Evolutionary conservation across 495 filamentous ascomycete genomes (phyloP).

Genomic region (Aspergillus funiculosus): DNA sequence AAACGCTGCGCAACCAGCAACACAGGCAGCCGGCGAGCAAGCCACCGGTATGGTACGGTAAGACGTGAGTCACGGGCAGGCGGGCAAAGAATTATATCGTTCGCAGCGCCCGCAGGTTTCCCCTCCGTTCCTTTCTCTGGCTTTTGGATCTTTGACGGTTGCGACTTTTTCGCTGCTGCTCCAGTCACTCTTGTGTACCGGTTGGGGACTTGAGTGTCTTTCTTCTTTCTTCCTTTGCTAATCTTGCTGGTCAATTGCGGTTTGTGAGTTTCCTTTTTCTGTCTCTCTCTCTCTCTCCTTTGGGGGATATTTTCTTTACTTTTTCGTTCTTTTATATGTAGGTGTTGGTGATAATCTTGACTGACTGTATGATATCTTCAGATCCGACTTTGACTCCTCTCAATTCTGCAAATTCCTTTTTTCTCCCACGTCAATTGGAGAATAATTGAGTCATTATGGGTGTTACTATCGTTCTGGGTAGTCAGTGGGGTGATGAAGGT

Average conservation of each 20-base stretch:
- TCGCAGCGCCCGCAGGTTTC: slow-evolving; percentile 14
- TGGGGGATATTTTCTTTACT: no score
- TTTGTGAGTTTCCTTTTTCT: neutral
- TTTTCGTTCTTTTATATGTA: neutral
- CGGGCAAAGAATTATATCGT: slow-evolving; percentile 13
- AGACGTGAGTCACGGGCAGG: slow-evolving; percentile 16
- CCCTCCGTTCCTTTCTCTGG: slow-evolving; percentile 25
- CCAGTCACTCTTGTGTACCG: slow-evolving; percentile 16
- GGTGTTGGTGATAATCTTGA: neutral
- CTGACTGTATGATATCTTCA: neutral
- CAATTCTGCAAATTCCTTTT: slow-evolving; percentile 3
- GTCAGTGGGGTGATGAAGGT: slow-evolving; percentile 68
- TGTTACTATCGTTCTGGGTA: slow-evolving; percentile 55
- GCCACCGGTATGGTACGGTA: slow-evolving; percentile 4
- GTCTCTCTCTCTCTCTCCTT: neutral
- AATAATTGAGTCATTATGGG: slow-evolving; percentile 35
- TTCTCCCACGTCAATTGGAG: slow-evolving; percentile 7
- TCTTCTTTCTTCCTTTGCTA: neutral
- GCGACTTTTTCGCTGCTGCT: slow-evolving; percentile 28
- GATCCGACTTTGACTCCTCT: neutral
- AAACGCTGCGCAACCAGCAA: neutral
- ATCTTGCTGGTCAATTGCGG: slow-evolving; percentile 9
- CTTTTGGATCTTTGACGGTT: slow-evolving; percentile 29
- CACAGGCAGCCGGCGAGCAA: neutral
- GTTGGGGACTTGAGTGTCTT: slow-evolving; percentile 10